Conservation (phyloP, 2,329 filamentous ascomycete genomes). For the Grosmannia clavigera region DNA sequence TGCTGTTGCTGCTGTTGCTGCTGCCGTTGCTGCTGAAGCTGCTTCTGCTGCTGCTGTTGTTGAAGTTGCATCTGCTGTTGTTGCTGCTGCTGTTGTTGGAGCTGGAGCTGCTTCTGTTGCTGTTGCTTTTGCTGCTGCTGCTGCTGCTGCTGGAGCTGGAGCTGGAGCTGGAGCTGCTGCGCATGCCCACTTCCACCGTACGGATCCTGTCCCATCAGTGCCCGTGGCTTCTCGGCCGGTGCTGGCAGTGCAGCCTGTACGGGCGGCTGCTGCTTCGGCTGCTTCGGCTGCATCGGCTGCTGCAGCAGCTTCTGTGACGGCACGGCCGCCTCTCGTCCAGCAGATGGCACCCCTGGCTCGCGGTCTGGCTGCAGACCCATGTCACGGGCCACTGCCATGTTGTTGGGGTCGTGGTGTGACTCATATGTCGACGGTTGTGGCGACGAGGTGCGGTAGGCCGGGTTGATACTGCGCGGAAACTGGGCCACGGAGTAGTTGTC, state of each 20-base stretch:
- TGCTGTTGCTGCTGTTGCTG: slow-evolving; percentile 16
- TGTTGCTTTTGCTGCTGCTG: slow-evolving; percentile 14
- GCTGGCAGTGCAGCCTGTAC: background rate
- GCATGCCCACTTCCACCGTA: background rate
- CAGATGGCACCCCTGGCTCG: slow-evolving; percentile 24
- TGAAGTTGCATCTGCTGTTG: background rate
- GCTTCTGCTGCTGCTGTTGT: background rate
- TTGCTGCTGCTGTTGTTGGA: no score
- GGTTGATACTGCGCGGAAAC: slow-evolving; percentile 90
- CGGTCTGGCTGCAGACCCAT: slow-evolving; percentile 43
- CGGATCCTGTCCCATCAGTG: background rate
- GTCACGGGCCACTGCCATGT: slow-evolving; percentile 58
- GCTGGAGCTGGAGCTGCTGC: slow-evolving; percentile 13
- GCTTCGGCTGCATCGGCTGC: background rate
- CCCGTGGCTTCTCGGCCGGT: background rate
- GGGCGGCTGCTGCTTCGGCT: background rate
- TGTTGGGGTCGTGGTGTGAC: slow-evolving; percentile 71
- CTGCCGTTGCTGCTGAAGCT: background rate
- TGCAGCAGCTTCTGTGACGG: slow-evolving; percentile 36
- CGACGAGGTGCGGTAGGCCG: slow-evolving; percentile 88
- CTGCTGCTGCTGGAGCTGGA: slow-evolving; percentile 14
- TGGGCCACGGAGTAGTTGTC: slow-evolving; percentile 90
- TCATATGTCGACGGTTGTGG: slow-evolving; percentile 89
- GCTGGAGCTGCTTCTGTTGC: slow-evolving; percentile 12
- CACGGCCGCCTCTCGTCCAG: slow-evolving; percentile 17